Evolutionary conservation across 2,329 filamentous ascomycete genomes (phyloP).

Genomic region (Diaporthe sp.): DNA sequence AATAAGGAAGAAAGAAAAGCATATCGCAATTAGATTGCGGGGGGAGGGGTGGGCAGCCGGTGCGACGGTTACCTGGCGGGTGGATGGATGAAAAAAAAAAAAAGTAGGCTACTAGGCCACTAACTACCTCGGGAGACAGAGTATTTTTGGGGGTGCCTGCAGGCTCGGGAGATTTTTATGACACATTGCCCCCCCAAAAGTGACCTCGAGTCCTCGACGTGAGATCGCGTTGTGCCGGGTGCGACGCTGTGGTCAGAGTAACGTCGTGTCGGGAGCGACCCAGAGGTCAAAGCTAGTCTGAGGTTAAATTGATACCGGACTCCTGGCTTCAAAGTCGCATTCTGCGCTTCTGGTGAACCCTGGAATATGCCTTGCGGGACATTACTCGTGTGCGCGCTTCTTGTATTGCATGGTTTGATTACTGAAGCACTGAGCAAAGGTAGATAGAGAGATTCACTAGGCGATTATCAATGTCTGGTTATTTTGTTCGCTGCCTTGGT

Average conservation of each 20-base stretch:
- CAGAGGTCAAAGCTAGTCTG: constrained; percentile 13
- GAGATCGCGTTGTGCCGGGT: constrained; percentile 4
- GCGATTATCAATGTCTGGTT: background rate
- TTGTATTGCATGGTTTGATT: background rate
- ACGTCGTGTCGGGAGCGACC: constrained; percentile 27
- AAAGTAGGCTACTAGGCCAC: background rate
- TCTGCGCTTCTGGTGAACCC: background rate
- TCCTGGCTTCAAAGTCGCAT: background rate
- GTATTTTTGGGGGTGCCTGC: background rate
- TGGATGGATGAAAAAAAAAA: too few species aligned
- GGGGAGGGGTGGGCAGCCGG: background rate
- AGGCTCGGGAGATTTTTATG: constrained; percentile 1
- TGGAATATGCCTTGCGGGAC: background rate
- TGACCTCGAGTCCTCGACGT: background rate
- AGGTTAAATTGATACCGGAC: constrained; percentile 19
- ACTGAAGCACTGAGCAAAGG: background rate
- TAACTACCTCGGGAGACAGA: background rate
- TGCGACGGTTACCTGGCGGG: background rate
- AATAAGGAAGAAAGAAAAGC: background rate
- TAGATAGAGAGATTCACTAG: background rate
- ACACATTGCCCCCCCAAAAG: background rate
- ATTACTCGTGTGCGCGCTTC: constrained; percentile 3
- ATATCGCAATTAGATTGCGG: background rate
- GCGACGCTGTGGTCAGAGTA: background rate
- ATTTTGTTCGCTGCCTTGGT: background rate